Base-by-base conservation (phyloP, 2,329 filamentous ascomycete species). In the Cercospora sp. region DNA sequence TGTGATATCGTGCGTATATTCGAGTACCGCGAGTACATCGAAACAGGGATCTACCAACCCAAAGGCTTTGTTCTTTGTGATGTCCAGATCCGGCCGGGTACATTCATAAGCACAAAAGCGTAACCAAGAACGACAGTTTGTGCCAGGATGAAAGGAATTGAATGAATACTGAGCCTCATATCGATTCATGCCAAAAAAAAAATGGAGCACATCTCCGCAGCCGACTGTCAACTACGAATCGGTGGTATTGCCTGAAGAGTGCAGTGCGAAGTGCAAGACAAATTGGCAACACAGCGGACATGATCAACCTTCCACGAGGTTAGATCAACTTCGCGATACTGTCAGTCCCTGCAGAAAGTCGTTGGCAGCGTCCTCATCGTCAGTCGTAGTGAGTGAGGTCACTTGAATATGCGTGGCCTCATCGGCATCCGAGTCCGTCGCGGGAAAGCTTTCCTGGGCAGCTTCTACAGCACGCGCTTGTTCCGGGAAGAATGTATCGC, bases 401-500 rank as follows among this genome's bases (percentile, higher is more conserved):
- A 58, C 12, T n/a, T 26, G 23, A 3, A 30, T 36, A 5, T 58
- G 51, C 8, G 61, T 30, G n/a, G 48, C 31, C 13, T 40, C 30
- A 36, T 30, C 36, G 28, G 33, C 61, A 40, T 53, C 33, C 31
- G n/a, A 30, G 48, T 58, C 62, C 20, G 23, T 30, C 20, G 62
- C 23, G 13, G 53, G 16, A 16, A 33, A 20, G 20, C 20, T 58
- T 20, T 36, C 62, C 20, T 45, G 62, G 6, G 53, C 62, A 31
- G 51, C 62, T 31, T 45, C 26, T 10, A 53, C 62, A 31, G 51
- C 62, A 30, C 57, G 33, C 28, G 62, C 62, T 18, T 64, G 51
- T 2, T 33, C 23, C 3, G 62, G 51, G n/a, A 64, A 64, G 51
- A 64, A 64, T 1, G 53, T 53, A 58, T 64, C 62, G 40, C 62